These are phyloP conservation scores for Proliferodiscus dingleyae DNA, from an alignment of 2,329 filamentous ascomycete genomes.

Conservation along the genomic window DNA sequence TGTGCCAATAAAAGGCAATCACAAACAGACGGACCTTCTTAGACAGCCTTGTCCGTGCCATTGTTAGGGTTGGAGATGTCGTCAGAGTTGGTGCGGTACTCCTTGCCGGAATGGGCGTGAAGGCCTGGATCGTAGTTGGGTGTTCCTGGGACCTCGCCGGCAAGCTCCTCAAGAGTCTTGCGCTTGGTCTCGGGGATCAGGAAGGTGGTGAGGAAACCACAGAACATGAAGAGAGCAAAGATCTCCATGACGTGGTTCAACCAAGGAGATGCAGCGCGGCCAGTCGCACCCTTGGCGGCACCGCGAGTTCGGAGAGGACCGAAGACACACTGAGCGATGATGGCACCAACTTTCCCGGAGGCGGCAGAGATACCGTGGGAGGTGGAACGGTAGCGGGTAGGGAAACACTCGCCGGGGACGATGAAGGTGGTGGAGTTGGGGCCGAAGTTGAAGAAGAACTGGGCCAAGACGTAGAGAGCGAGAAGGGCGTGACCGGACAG, in stretches of 20 bases:
- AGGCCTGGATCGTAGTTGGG: constrained; percentile 10
- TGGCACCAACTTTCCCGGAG: constrained; percentile 34
- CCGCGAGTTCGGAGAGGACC: constrained; percentile 43
- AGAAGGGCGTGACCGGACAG: constrained; percentile 49
- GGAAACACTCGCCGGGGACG: constrained; percentile 35
- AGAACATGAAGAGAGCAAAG: constrained; percentile 76
- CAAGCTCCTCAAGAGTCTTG: constrained; percentile 65
- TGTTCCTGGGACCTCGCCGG: constrained; percentile 46
- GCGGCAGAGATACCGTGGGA: constrained; percentile 35
- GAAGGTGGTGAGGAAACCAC: constrained; percentile 62
- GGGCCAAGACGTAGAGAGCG: constrained; percentile 57
- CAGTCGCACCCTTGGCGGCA: constrained; percentile 26
- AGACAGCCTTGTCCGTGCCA: neutral
- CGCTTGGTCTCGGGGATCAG: constrained; percentile 75
- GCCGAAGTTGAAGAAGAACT: constrained; percentile 63
- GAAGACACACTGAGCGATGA: constrained; percentile 45
- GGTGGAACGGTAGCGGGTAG: constrained; percentile 33
- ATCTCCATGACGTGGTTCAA: constrained; percentile 72
- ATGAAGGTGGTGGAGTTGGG: constrained; percentile 36
- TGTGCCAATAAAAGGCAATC: neutral
- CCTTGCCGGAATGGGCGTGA: neutral
- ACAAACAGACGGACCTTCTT: too few relatives aligned
- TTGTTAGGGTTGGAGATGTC: neutral
- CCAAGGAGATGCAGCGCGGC: constrained; percentile 42
- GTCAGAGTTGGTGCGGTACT: constrained; percentile 2